Evolutionary conservation across 2,329 filamentous ascomycete genomes (phyloP), one percentile per base, ranked within the genome.

Genomic region (Gyromitra esculenta): DNA sequence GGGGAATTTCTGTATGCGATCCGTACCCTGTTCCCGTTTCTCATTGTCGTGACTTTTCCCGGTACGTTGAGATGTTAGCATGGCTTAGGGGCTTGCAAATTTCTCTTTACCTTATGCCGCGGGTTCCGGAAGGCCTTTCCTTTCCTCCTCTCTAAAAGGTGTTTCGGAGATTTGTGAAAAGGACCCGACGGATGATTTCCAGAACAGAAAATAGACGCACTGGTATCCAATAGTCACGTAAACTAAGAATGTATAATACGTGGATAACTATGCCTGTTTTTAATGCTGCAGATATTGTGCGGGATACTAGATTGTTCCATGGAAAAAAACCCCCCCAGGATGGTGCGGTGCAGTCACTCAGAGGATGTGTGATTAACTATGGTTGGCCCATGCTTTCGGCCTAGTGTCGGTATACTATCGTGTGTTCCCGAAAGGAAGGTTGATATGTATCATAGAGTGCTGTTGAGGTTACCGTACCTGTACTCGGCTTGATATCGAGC

Each of bases 51-150:
- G 13, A 39, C 21, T 63, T 60, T 60, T 56, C 57, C 57, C 35
- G 39, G 54, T 35, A 50, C 50, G 18, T 57, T 18, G 52, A 13
- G 45, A 15, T 25, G 59, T 7, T 54, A 35, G 9, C 18, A 57
- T 35, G 48, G 41, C 15, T 39, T 71, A n/a, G 57, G 67, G 41
- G 11, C 48, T 64, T 63, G 21, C 9, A 56, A 64, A 21, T 69
- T 48, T 57, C 25, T 60, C 52, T 64, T 59, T 69, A 11, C 43
- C 50, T 70, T 59, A 68, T 75, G 72, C 72, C 64, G 65, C 57
- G 48, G 71, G 48, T 63, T 74, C 64, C 72, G 72, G 64, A 43
- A 63, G 59, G 56, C 54, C 37, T 45, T 73, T 45, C 63, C 62
- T 50, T 73, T 52, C 62, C 48, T 45, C 18, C 45, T 70, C 54